Evolutionary conservation across 2,329 filamentous ascomycete genomes (phyloP).

Genomic region (Venturiaceae sp.): DNA sequence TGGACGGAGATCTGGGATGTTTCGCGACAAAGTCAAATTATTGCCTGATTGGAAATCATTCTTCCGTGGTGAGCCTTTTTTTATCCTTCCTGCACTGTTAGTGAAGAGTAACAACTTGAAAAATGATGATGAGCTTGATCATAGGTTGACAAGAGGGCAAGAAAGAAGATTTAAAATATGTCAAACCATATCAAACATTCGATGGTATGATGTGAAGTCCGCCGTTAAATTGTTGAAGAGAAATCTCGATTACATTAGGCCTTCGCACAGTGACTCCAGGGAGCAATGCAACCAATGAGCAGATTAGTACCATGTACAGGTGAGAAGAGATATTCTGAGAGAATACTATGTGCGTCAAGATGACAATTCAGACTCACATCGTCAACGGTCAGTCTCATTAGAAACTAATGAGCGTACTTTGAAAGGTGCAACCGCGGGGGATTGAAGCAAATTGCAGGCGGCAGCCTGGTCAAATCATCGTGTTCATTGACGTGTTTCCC

Average conservation of each 20-base stretch:
- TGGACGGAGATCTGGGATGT: neutral
- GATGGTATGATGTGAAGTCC: too few species aligned
- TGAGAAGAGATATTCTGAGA: neutral
- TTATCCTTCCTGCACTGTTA: too few species aligned
- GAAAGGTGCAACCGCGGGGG: neutral
- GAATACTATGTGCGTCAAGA: neutral
- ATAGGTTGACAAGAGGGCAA: too few species aligned
- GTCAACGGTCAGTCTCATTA: neutral
- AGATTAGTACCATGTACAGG: neutral
- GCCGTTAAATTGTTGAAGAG: too few species aligned
- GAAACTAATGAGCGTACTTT: neutral
- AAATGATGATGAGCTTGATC: too few species aligned
- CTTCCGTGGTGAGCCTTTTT: neutral
- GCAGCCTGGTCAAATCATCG: neutral
- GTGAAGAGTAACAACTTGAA: too few species aligned
- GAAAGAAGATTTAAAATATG: too few species aligned
- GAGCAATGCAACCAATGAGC: neutral
- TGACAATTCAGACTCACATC: neutral
- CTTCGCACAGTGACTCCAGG: neutral
- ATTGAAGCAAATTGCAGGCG: neutral
- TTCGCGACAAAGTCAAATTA: too few species aligned
- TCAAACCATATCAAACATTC: too few species aligned
- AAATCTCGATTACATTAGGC: neutral
- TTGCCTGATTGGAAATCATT: too few species aligned
- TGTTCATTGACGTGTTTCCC: neutral